Percentiles rank a stretch among this genome's conserved stretches.
Conservation (phyloP, 108 stramenopile genomes). For the Nannochloropsis gaditana region DNA sequence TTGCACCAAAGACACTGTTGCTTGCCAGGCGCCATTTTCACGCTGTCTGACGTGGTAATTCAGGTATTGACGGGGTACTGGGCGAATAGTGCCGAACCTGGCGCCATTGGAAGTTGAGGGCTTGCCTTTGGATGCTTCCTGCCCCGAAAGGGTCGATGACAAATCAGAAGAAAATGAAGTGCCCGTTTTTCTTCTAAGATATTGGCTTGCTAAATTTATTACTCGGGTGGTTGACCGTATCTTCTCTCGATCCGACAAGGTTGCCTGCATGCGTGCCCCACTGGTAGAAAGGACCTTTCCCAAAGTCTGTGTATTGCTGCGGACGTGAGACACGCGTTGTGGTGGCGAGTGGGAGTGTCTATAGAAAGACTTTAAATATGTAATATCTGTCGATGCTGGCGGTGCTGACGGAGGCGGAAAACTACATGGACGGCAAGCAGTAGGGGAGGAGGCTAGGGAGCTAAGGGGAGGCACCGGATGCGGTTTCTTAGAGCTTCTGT, state of each 20-base stretch:
- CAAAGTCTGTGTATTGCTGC: constrained; percentile 20
- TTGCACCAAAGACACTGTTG: background rate
- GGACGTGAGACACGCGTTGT: background rate
- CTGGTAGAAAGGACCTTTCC: background rate
- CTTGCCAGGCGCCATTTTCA: constrained; percentile 19
- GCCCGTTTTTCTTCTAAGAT: background rate
- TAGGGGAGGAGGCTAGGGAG: background rate
- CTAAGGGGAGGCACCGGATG: too few relatives aligned
- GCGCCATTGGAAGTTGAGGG: background rate
- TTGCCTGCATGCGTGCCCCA: background rate
- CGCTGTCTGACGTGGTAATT: constrained; percentile 8
- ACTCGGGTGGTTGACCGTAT: background rate
- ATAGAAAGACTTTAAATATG: background rate
- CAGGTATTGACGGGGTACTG: background rate
- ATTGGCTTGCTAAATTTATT: constrained; percentile 6
- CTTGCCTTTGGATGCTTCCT: background rate
- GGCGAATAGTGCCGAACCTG: background rate
- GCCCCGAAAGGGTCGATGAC: background rate
- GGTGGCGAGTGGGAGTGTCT: background rate
- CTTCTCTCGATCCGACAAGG: background rate
- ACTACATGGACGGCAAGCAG: background rate
- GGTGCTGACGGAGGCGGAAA: constrained; percentile 1
- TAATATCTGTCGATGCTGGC: background rate
- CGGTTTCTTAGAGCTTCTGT: background rate
- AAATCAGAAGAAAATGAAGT: background rate